Conservation (phyloP, 805 yeast species). For the Candida methanosorbosa region DNA sequence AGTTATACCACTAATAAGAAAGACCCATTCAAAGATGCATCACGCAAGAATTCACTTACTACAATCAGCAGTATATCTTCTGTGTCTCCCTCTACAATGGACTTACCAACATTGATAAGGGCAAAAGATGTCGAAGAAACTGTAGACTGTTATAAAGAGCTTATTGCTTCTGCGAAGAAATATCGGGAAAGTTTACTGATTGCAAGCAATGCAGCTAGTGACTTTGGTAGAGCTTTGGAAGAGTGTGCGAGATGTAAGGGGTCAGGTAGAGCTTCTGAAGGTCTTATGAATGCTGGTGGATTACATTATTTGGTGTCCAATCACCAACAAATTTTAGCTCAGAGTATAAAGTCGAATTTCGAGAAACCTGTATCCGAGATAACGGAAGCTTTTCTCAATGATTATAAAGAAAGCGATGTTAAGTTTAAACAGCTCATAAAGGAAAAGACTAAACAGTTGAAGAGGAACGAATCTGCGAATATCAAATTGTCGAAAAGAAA, state of each 20-base stretch:
- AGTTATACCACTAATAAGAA: no score
- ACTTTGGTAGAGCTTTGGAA: constrained; percentile 65
- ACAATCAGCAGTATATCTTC: constrained; percentile 36
- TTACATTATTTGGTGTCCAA: constrained; percentile 68
- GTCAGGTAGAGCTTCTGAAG: constrained; percentile 50
- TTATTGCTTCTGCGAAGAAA: constrained; percentile 36
- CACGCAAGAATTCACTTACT: constrained; percentile 16
- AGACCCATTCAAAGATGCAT: no score
- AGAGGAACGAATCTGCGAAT: constrained; percentile 54
- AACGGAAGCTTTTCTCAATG: constrained; percentile 33
- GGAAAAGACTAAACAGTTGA: constrained; percentile 41
- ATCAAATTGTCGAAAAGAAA: constrained; percentile 48
- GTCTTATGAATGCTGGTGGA: constrained; percentile 66
- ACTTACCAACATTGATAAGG: constrained; percentile 52
- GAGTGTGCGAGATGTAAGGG: constrained; percentile 55
- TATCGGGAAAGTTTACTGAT: constrained; percentile 37
- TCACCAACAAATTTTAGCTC: constrained; percentile 64
- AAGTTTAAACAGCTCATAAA: constrained; percentile 47
- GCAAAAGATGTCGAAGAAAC: constrained; percentile 49
- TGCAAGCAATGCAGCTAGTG: constrained; percentile 55
- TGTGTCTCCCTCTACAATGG: constrained; percentile 15
- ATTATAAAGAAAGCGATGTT: constrained; percentile 39
- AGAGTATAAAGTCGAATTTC: constrained; percentile 45
- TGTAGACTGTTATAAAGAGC: constrained; percentile 35
- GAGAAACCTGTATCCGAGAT: constrained; percentile 42